Conservation (phyloP, 495 filamentous ascomycete species). For the Penicillium cataractarum region DNA sequence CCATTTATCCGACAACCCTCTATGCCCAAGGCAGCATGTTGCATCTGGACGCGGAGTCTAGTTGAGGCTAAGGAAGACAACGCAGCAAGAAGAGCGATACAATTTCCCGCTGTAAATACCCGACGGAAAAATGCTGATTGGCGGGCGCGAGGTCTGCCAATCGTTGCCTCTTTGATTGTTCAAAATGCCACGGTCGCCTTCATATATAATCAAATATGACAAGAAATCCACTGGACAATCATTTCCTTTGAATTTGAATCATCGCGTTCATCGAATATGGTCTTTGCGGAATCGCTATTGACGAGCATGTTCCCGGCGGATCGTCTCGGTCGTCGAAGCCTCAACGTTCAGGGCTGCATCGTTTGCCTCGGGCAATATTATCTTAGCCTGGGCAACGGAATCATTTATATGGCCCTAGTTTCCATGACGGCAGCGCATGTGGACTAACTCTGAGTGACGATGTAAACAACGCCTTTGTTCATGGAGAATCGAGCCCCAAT, state of each 20-base stretch:
- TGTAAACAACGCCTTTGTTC: not conserved
- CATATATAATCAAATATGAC: conserved; percentile 32
- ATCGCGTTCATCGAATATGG: conserved; percentile 12
- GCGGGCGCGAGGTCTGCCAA: not conserved
- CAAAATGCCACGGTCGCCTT: conserved; percentile 26
- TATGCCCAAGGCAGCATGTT: not conserved
- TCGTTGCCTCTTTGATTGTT: conserved; percentile 16
- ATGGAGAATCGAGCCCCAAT: conserved; percentile 8
- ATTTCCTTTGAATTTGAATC: conserved; percentile 16
- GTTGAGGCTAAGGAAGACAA: not conserved
- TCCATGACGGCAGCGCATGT: not conserved
- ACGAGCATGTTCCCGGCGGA: conserved; percentile 28
- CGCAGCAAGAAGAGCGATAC: not conserved
- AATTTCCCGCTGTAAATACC: conserved; percentile 20
- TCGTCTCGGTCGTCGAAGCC: conserved; percentile 20
- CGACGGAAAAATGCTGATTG: conserved; percentile 16
- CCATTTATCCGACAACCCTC: conserved; percentile 4
- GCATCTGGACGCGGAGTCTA: not conserved
- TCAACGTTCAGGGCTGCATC: conserved; percentile 22
- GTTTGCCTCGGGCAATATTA: conserved; percentile 26
- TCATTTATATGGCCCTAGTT: too few relatives aligned
- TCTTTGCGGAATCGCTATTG: conserved; percentile 27
- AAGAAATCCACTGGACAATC: not conserved
- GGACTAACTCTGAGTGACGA: not conserved
- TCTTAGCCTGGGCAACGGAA: conserved; percentile 5